Conservation (phyloP, 495 filamentous ascomycete genomes). For the Penicillium atrosanguineum region DNA sequence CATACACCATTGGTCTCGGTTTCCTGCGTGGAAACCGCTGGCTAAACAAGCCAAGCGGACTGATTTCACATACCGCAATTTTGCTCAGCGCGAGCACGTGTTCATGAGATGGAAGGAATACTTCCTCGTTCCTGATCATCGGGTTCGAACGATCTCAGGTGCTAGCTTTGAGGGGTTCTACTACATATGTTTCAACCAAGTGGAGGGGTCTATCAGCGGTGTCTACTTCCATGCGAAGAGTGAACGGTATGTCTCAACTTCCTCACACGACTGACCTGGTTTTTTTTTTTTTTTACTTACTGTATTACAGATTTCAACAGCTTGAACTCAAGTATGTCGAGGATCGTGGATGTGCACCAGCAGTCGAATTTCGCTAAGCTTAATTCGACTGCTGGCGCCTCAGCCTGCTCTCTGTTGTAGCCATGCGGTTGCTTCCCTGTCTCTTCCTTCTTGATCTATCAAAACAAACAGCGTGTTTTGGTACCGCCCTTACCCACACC, state of each 20-base stretch:
- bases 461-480: background rate
- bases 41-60: conserved; percentile 71
- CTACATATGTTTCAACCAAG: conserved; percentile 98
- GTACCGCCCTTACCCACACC: background rate
- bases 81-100: conserved; percentile 77
- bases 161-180: conserved; percentile 99
- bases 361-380: conserved; percentile 87
- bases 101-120: conserved; percentile 99
- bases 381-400: conserved; percentile 20
- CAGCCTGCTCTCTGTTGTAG: background rate
- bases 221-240: conserved; percentile 99
- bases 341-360: conserved; percentile 79
- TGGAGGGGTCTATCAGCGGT: conserved; percentile 76
- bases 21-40: conserved; percentile 79
- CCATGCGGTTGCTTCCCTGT: background rate
- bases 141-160: conserved; percentile 82
- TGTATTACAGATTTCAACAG: conserved; percentile 72
- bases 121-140: conserved; percentile 94
- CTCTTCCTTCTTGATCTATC: background rate
- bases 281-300: background rate
- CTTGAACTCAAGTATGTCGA: conserved; percentile 85
- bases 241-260: conserved; percentile 68
- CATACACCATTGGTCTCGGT: conserved; percentile 89
- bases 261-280: background rate
- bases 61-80: conserved; percentile 69